Percentiles rank a stretch among this genome's conserved stretches.
Evolutionary conservation across 768 basidiomycete genomes (phyloP).

Genomic region (Auriscalpium vulgare): DNA sequence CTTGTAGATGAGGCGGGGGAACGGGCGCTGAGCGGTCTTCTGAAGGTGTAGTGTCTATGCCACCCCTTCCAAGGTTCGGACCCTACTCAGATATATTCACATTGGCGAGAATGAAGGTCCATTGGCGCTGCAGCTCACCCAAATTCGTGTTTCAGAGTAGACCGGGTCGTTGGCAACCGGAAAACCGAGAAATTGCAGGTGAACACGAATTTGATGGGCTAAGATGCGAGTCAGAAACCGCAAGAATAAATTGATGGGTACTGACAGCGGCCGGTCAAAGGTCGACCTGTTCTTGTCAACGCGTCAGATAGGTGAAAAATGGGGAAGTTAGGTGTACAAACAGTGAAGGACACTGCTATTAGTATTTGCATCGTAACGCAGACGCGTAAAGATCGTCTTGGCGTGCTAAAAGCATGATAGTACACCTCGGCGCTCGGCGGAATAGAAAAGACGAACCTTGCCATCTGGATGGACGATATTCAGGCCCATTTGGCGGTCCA

Average conservation of each 20-base stretch:
- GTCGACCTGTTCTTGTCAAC: conserved; percentile 46
- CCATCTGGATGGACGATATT: conserved; percentile 95
- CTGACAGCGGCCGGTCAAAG: conserved; percentile 89
- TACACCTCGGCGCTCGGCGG: neutral
- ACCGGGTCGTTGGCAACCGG: conserved; percentile 95
- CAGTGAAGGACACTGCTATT: conserved; percentile 86
- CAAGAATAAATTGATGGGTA: neutral
- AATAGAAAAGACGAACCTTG: conserved; percentile 46
- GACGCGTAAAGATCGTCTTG: conserved; percentile 78
- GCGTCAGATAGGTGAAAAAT: conserved; percentile 1
- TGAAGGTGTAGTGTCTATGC: conserved; percentile 69
- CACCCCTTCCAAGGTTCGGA: conserved; percentile 62
- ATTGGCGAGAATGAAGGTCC: too few relatives aligned
- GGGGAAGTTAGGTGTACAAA: conserved; percentile 1
- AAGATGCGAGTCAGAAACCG: neutral
- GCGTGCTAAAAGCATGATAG: conserved; percentile 45
- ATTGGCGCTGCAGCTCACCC: conserved; percentile 36
- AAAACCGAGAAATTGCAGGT: conserved; percentile 89
- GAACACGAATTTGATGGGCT: conserved; percentile 98
- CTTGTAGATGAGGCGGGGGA: conserved; percentile 32
- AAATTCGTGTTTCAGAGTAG: conserved; percentile 74
- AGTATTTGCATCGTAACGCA: conserved; percentile 73
- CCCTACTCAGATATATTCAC: conserved; percentile 38
- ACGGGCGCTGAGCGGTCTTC: conserved; percentile 56
- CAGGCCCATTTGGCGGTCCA: conserved; percentile 94